Evolutionary conservation across 2,329 filamentous ascomycete species (phyloP), one percentile per base, ranked within the genome.

Genomic region (Diaporthe caulivora): DNA sequence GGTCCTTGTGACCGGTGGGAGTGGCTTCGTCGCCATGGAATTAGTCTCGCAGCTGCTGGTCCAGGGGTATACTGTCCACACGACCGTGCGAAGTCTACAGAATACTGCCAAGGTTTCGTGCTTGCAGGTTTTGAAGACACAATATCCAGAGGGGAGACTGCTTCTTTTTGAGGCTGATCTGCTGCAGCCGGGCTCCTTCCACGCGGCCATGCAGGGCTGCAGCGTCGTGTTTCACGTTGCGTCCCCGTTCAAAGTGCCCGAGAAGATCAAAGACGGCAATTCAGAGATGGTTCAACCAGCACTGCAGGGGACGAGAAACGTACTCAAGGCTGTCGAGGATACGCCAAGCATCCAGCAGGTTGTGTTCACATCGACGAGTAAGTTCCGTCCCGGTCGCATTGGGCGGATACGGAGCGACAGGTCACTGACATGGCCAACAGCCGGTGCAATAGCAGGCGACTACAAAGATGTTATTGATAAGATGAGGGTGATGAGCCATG

Each of bases 21-120:
- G 87, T 26, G 89, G 90, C 29, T 91, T 92, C 80, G 91, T 92
- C 81, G 89, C 88, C 1, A 81, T 92, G 31, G 90, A 92, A 78
- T 31, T 77, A 26, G 55, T 76, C 47, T 69, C 71, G 42, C 70
- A 64, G 40, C 75, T 77, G 17, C 71, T 77, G 8, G 40, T 44
- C 18, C 49, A 42, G 15, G 75, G 76, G 40, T 72, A 72, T 53
- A 68, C 58, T 13, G 76, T 77, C 40, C 75, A 72, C 64, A 53
- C 75, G 3, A 77, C 76, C 7, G 67, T 77, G 4, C 71, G 68
- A 42, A 72, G 55, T 24, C 71, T 76, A n/a, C 49, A 71, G n/a
- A 74, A 71, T 24, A 60, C 64, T 18, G 53, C 65, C 34, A 76
- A 76, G 65, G 51, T 71, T 21, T 55, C 65, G 29, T 51, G 64